These are phyloP conservation scores for Phytophthora pluvialis DNA, from an alignment of 352 stramenopile species.

Conservation along the genomic window DNA sequence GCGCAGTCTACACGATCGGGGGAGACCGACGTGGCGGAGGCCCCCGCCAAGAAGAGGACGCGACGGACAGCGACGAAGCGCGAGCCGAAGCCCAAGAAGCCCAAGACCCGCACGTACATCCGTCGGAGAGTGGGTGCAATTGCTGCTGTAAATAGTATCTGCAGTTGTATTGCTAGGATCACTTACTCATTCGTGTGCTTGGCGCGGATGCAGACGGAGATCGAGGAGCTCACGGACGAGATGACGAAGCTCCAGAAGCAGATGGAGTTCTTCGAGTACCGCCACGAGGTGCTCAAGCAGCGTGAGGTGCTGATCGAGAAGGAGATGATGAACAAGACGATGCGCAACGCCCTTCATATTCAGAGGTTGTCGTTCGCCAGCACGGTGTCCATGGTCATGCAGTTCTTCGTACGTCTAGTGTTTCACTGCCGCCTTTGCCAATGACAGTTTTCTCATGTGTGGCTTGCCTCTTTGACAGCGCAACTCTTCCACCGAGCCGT, in stretches of 20 bases:
- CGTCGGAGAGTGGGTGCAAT: slow-evolving; percentile 23
- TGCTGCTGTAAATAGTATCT: background rate
- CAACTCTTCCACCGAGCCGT: slow-evolving; percentile 25
- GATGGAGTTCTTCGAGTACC: slow-evolving; percentile 16
- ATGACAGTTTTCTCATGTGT: slow-evolving; percentile 1
- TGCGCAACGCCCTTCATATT: slow-evolving; percentile 23
- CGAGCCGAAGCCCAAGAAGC: slow-evolving; percentile 22
- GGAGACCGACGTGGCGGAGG: background rate
- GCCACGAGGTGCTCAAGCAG: slow-evolving; percentile 16
- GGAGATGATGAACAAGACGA: slow-evolving; percentile 24
- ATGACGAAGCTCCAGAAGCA: slow-evolving; percentile 33
- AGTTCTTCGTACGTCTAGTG: slow-evolving; percentile 37
- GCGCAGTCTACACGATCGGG: background rate
- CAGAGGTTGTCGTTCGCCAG: slow-evolving; percentile 35
- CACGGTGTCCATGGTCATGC: slow-evolving; percentile 31
- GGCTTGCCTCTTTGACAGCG: slow-evolving; percentile 13
- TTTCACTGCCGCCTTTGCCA: too few species aligned
- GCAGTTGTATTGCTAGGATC: background rate
- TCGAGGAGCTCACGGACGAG: slow-evolving; percentile 25
- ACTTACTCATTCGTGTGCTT: background rate
- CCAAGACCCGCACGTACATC: slow-evolving; percentile 35
- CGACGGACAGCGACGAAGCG: slow-evolving; percentile 13
- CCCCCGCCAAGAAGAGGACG: slow-evolving; percentile 8
- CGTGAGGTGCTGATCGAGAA: slow-evolving; percentile 22
- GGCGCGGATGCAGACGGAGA: slow-evolving; percentile 24